Evolutionary conservation across 2,329 filamentous ascomycete species (phyloP).

Genomic region (Venturia oleaginea): DNA sequence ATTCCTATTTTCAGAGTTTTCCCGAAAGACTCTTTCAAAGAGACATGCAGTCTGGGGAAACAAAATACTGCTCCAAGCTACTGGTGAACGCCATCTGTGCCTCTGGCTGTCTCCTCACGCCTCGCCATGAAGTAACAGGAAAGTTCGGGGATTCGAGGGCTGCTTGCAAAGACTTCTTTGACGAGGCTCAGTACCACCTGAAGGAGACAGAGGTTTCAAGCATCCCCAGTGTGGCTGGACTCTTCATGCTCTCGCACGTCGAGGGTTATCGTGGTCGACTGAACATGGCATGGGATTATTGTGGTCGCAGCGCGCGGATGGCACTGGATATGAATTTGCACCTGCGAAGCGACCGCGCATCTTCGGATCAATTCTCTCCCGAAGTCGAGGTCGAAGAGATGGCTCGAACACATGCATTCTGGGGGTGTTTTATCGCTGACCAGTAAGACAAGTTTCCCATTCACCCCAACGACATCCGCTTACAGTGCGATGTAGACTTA

Average conservation of each 20-base stretch:
- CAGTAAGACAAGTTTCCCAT: conserved; percentile 9
- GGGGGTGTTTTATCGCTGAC: conserved; percentile 37
- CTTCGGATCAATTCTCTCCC: conserved; percentile 12
- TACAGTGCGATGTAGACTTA: conserved; percentile 14
- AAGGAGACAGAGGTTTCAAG: conserved; percentile 47
- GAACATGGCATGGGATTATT: conserved; percentile 63
- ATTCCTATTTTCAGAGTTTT: conserved; percentile 64
- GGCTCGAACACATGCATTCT: conserved; percentile 42
- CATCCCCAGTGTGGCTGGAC: conserved; percentile 63
- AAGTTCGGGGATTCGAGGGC: conserved; percentile 53
- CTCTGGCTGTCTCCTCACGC: conserved; percentile 60
- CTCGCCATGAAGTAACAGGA: conserved; percentile 53
- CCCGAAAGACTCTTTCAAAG: conserved; percentile 62
- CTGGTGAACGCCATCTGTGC: conserved; percentile 58
- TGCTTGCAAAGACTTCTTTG: conserved; percentile 66
- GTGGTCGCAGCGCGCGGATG: conserved; percentile 62
- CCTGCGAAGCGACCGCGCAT: conserved; percentile 31
- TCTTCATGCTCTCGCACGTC: conserved; percentile 67
- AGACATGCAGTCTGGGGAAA: conserved; percentile 52
- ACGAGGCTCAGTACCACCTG: conserved; percentile 55
- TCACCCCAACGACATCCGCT: not conserved
- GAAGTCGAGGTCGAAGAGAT: conserved; percentile 31
- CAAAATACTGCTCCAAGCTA: conserved; percentile 58
- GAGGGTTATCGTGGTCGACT: conserved; percentile 66
- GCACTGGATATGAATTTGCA: conserved; percentile 65